Percentiles rank a stretch among this genome's conserved stretches.
phyloP scores from a whole-genome alignment of 768 basidiomycete species.

The Suillus subalutaceus region DNA sequence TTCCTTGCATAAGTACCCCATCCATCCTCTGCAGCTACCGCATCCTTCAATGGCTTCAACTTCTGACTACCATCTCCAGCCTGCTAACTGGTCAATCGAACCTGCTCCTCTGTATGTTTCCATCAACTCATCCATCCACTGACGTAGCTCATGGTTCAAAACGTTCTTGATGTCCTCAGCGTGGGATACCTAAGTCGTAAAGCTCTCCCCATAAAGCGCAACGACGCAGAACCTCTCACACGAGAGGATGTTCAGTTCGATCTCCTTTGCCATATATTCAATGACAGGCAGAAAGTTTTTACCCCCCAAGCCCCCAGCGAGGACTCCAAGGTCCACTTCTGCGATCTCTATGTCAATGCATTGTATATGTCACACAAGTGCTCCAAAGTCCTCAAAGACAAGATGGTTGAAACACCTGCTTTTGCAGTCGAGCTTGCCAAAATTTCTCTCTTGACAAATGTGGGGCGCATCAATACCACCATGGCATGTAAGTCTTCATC shows the following conservation, averaged over 20 bases:
- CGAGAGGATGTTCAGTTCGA: slow-evolving; percentile 88
- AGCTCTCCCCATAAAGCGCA: slow-evolving; percentile 78
- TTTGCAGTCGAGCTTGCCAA: slow-evolving; percentile 83
- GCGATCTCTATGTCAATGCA: slow-evolving; percentile 82
- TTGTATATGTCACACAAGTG: slow-evolving; percentile 81
- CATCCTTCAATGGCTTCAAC: slow-evolving; percentile 50
- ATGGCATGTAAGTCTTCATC: slow-evolving; percentile 68
- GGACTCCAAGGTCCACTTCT: slow-evolving; percentile 65
- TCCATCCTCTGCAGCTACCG: slow-evolving; percentile 18
- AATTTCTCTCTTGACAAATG: slow-evolving; percentile 83
- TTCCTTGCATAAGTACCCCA: slow-evolving; percentile 15
- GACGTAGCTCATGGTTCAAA: slow-evolving; percentile 12
- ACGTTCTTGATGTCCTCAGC: slow-evolving; percentile 27
- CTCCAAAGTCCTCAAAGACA: slow-evolving; percentile 86
- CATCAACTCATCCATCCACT: slow-evolving; percentile 18
- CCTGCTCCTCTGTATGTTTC: slow-evolving; percentile 54
- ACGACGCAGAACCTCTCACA: slow-evolving; percentile 81
- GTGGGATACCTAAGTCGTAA: slow-evolving; percentile 62
- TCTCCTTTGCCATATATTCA: slow-evolving; percentile 79
- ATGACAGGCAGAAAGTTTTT: slow-evolving; percentile 68
- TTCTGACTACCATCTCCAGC: slow-evolving; percentile 34
- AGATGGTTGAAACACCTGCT: slow-evolving; percentile 80
- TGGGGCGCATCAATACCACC: slow-evolving; percentile 90
- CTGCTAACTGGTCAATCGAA: slow-evolving; percentile 49
- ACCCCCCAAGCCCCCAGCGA: slow-evolving; percentile 60